Percentiles rank a stretch among this genome's conserved stretches.
Conservation (phyloP, 2,329 filamentous ascomycete species). For the Diplodia intermedia region DNA sequence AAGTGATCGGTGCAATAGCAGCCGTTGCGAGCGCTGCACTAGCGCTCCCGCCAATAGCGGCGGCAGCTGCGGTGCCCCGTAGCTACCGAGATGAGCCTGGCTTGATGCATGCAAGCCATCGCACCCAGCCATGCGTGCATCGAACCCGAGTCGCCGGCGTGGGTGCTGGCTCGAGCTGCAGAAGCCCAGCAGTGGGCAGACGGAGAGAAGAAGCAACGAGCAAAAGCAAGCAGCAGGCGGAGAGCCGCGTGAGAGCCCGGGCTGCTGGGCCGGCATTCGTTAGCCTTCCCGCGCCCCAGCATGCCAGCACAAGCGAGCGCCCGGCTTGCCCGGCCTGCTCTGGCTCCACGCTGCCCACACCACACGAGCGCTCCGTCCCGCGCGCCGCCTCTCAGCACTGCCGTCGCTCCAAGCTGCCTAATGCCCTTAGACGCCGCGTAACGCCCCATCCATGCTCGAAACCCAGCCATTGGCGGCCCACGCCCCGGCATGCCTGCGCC, state of each 20-base stretch:
- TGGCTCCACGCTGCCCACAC: slow-evolving; percentile 5
- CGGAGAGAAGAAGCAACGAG: not conserved
- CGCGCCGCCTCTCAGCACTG: slow-evolving; percentile 8
- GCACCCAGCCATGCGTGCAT: not conserved
- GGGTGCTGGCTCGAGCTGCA: not conserved
- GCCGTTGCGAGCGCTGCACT: not conserved
- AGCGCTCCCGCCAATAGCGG: slow-evolving; percentile 6
- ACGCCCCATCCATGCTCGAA: slow-evolving; percentile 4
- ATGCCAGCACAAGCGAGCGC: not conserved
- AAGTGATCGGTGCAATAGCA: slow-evolving; percentile 16
- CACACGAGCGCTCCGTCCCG: slow-evolving; percentile 14
- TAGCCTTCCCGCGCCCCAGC: not conserved
- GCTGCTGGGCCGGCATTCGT: not conserved
- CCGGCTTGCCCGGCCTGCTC: not conserved
- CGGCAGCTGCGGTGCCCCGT: not conserved
- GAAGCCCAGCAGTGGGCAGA: not conserved
- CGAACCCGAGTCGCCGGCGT: not conserved
- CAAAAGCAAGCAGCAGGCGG: not conserved
- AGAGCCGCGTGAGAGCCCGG: not conserved
- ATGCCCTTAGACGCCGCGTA: slow-evolving; percentile 15
- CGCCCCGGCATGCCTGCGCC: not conserved
- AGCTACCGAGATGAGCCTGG: slow-evolving; percentile 16
- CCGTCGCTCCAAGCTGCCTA: slow-evolving; percentile 1
- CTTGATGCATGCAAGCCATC: not conserved
- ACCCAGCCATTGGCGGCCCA: slow-evolving; percentile 7